Conservation (phyloP, 352 stramenopile genomes). For the Phytopythium litorale region DNA sequence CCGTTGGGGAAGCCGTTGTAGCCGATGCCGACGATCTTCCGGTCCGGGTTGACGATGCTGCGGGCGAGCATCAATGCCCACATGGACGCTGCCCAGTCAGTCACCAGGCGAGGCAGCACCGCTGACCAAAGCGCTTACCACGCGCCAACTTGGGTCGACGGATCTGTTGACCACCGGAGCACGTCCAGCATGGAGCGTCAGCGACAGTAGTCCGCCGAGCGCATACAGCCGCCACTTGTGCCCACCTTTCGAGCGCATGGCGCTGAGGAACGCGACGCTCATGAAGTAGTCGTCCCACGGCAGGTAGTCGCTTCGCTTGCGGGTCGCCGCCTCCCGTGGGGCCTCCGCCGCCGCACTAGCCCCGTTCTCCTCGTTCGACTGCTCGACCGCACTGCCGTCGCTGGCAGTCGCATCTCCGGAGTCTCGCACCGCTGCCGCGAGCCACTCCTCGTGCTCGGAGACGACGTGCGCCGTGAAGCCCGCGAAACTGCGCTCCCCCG, state of each 20-base stretch:
- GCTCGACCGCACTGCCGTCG: not conserved
- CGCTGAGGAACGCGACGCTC: constrained; percentile 97
- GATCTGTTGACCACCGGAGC: constrained; percentile 49
- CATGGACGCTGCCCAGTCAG: not conserved
- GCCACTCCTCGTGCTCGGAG: constrained; percentile 62
- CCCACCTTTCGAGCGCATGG: constrained; percentile 97
- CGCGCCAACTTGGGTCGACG: constrained; percentile 96
- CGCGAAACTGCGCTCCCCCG: constrained; percentile 45
- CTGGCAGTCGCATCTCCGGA: not conserved
- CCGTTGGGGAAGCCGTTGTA: constrained; percentile 99
- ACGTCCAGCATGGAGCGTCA: constrained; percentile 6
- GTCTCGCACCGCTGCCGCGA: constrained; percentile 21
- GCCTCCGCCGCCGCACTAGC: not conserved
- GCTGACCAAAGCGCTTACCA: constrained; percentile 46
- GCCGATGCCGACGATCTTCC: constrained; percentile 97
- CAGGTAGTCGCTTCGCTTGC: constrained; percentile 90
- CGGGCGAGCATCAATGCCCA: not conserved
- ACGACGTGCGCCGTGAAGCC: constrained; percentile 67
- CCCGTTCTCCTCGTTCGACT: not conserved
- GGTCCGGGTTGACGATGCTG: constrained; percentile 94
- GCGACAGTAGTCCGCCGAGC: not conserved
- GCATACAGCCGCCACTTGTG: not conserved
- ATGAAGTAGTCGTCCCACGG: constrained; percentile 99
- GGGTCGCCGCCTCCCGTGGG: not conserved
- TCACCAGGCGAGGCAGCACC: not conserved